Base-by-base conservation (phyloP, 345 rosid genomes). In the Syzygium aromaticum region DNA sequence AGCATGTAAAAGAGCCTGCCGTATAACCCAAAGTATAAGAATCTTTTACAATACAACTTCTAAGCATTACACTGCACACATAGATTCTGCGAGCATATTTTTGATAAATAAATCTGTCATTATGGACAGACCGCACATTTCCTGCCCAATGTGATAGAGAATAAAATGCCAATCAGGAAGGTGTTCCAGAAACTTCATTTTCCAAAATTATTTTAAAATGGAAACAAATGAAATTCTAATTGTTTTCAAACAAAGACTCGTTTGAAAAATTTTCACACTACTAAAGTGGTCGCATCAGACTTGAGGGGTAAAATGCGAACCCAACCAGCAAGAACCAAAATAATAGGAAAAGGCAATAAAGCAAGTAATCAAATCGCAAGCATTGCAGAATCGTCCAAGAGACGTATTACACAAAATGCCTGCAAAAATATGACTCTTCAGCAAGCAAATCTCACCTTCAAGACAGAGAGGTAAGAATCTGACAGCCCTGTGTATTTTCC, bases 1-100 rank as follows among this genome's bases (percentile, higher is more conserved):
- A 85, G 99, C 98, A 67, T 97, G 99, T 92, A 97, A 90, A 90
- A 97, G 98, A 89, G 99, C 99, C 99, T 97, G 93, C 61, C 87
- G 63, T 85, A 86, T 53, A 57, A 52, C 56, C 52, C 78, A 85
- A 56, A 67, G 51, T 73, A 28, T 84, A 51, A 43, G 28, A 73
- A 17, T 2, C 46, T 38, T 73, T 11, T 73, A 38, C 82, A 1
- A 73, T 19, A 38, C 46, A 38, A 73, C 49, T 73, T 73, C 15
- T 38, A 5, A 73, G 82, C 82, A 38, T 6, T 73, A 33, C 82
- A 73, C 43, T 10, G 49, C 82, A 38, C 82, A 73, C 8, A 73
- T 21, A 43, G 82, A 73, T 10, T 73, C 82, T 33, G 27, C 8
- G 0, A 73, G 82, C 49, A 73, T 73, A 38, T 38, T 73, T 73